Base-by-base conservation (phyloP, 192 early-diverging fungal genomes). In the Geranomyces michiganensis region DNA sequence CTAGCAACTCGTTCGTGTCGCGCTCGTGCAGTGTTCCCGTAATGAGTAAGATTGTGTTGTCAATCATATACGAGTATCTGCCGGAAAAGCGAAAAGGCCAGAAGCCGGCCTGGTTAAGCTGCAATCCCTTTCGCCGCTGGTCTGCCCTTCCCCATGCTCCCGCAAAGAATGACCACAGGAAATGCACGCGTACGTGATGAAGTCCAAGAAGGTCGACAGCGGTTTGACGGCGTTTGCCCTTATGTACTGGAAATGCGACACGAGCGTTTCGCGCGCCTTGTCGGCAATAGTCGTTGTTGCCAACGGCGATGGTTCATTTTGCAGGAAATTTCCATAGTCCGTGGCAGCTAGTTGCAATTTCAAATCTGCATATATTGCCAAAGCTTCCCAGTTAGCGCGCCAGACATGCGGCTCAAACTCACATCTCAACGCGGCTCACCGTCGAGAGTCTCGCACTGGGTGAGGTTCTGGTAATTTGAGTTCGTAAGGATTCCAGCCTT, bases 51-150 rank as follows among this genome's bases (percentile, higher is more conserved):
- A 99, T 95, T 58, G 97, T 93, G 82, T 99, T 99, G 81, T 99
- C 97, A 73, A 99, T 99, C 97, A 99, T 99, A 78, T 98, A 99
- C 21, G 90, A 90, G 78, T 95, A 95, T 24, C 93, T 83, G 64
- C 14, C 55, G 46, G 49, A 15, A 13, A 68, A 61, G n/a, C n/a
- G n/a, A 63, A 62, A 29, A 29, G 19, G 14, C 48, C 7, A 15
- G 22, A 30, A 9, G 29, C 46, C 24, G 4, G 65, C 65, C 17
- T 5, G 1, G 65, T 47, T 51, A 9, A 22, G 4, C 6, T 33
- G 43, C 3, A 43, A 6, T 55, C 26, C 26, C 51, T 55, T 27
- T 27, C 36, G 36, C 5, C 36, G 5, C 3, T 10, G 5, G 10
- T 41, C 36, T 10, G 24, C 4, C 64, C 4, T 32, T 19, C n/a